Conservation (phyloP, 78 protist genomes). For the Pigoraptor vietnamica region DNA sequence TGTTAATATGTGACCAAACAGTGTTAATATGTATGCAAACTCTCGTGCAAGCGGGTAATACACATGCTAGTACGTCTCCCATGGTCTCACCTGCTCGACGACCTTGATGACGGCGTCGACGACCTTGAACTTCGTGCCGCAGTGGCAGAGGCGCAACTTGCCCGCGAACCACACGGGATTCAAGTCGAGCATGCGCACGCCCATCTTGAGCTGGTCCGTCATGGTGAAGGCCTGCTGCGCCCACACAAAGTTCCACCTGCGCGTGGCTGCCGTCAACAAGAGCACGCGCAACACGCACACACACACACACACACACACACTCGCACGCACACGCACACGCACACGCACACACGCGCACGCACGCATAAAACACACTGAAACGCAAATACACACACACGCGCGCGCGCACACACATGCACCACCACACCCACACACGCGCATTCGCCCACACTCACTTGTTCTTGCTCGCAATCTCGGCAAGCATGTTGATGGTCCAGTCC, state of each 20-base stretch:
- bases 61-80: too few species aligned
- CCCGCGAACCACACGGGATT: not conserved
- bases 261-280: not conserved
- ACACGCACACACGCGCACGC: too few species aligned
- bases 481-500: not conserved
- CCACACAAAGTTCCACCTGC: not conserved
- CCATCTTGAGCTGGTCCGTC: not conserved
- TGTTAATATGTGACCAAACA: too few species aligned
- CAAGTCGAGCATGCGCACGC: not conserved
- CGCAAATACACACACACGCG: too few species aligned
- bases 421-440: too few species aligned
- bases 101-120: not conserved
- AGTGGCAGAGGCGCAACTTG: not conserved
- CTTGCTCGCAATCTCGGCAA: not conserved
- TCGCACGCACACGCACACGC: too few species aligned
- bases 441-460: not conserved
- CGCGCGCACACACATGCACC: too few species aligned
- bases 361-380: too few species aligned
- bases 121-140: not conserved
- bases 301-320: too few species aligned
- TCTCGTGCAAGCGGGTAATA: too few species aligned
- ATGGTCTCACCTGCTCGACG: not conserved
- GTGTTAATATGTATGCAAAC: too few species aligned
- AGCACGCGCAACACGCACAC: too few species aligned
- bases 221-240: not conserved